Evolutionary conservation across 2,329 filamentous ascomycete genomes (phyloP).

Genomic region (Gremmenia infestans): DNA sequence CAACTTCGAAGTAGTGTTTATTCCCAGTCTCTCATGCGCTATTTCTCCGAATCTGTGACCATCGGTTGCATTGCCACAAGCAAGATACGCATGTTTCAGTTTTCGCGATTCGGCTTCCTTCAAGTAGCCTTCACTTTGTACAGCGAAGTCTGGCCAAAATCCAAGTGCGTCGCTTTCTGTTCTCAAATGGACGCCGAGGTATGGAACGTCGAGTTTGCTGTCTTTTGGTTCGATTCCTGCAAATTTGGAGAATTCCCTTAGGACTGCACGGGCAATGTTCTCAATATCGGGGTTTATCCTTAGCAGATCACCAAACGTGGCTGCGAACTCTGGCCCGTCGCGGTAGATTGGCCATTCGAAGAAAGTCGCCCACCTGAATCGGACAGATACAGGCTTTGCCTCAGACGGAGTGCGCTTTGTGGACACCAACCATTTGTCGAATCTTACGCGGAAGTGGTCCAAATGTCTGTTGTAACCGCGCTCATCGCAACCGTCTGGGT

Average conservation of each 20-base stretch:
- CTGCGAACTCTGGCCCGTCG: constrained; percentile 43
- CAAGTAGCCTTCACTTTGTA: constrained; percentile 39
- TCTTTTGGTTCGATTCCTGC: constrained; percentile 18
- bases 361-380: constrained; percentile 27
- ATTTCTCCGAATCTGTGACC: constrained; percentile 35
- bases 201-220: constrained; percentile 17
- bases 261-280: constrained; percentile 35
- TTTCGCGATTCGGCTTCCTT: constrained; percentile 29
- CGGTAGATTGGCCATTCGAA: constrained; percentile 41
- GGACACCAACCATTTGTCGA: constrained; percentile 22
- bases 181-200: constrained; percentile 42
- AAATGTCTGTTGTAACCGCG: constrained; percentile 26
- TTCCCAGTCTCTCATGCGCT: constrained; percentile 30
- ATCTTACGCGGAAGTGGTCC: constrained; percentile 23
- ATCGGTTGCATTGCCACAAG: constrained; percentile 41
- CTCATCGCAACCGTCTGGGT: constrained; percentile 23
- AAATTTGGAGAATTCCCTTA: constrained; percentile 33
- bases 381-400: constrained; percentile 17
- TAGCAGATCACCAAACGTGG: constrained; percentile 39
- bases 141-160: constrained; percentile 42
- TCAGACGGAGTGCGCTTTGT: constrained; percentile 13
- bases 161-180: constrained; percentile 43
- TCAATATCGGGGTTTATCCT: constrained; percentile 40
- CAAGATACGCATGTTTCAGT: constrained; percentile 40
- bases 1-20: constrained; percentile 39